A percentile compares a stretch with the other conserved stretches of the same genome.
These are phyloP conservation scores for Boletus patriciae DNA, from an alignment of 768 basidiomycete species.

Conservation along the genomic window DNA sequence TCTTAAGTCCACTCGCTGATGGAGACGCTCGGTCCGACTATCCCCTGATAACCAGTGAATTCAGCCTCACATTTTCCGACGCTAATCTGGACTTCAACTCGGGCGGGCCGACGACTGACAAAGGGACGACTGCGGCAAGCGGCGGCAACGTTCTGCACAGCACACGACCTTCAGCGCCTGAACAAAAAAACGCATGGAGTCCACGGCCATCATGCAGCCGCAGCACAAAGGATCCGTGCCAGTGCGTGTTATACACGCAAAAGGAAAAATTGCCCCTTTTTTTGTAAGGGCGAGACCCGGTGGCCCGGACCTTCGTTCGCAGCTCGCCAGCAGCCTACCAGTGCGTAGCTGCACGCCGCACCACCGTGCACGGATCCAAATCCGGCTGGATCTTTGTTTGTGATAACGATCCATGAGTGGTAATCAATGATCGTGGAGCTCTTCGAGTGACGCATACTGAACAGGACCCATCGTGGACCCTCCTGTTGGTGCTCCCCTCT, in stretches of 20 bases:
- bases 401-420: slow-evolving; percentile 18
- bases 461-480: slow-evolving; percentile 4
- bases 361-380: slow-evolving; percentile 20
- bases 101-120: neutral
- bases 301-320: slow-evolving; percentile 64
- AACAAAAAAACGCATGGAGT: slow-evolving; percentile 20
- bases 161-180: neutral
- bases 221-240: slow-evolving; percentile 81
- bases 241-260: slow-evolving; percentile 53
- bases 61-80: neutral
- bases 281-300: slow-evolving; percentile 88
- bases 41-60: neutral
- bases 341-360: slow-evolving; percentile 33
- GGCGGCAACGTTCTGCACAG: slow-evolving; percentile 11
- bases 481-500: neutral
- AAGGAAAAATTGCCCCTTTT: slow-evolving; percentile 69
- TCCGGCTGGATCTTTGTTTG: slow-evolving; percentile 22
- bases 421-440: slow-evolving; percentile 18
- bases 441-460: slow-evolving; percentile 4
- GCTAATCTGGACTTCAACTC: neutral
- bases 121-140: neutral
- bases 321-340: slow-evolving; percentile 66
- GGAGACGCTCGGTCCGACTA: neutral
- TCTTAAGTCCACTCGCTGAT: neutral
- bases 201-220: slow-evolving; percentile 64